Conservation (phyloP, 2,329 filamentous ascomycete species). For the Exophiala sp. region DNA sequence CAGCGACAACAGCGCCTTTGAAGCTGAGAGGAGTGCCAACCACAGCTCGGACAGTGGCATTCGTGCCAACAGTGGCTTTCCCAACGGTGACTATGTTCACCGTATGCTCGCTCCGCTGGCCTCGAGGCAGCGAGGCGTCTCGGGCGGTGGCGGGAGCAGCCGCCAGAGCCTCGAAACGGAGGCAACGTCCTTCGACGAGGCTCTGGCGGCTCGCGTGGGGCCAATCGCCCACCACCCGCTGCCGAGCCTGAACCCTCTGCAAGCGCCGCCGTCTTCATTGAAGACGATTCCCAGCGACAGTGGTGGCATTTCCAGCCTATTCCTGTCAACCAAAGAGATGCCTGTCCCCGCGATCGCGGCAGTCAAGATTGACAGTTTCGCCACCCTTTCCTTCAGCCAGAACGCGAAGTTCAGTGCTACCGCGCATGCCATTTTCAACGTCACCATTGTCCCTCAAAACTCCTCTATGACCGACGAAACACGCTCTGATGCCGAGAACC, state of each 20-base stretch:
- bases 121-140: not conserved
- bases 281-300: no score
- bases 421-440: conserved; percentile 17
- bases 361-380: conserved; percentile 11
- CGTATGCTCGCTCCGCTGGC: not conserved
- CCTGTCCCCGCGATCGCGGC: conserved; percentile 10
- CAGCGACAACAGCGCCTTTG: not conserved
- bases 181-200: conserved; percentile 1
- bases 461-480: conserved; percentile 2
- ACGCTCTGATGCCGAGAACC: not conserved
- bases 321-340: not conserved
- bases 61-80: not conserved
- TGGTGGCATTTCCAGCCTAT: not conserved
- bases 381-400: conserved; percentile 11
- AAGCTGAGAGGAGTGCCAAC: not conserved
- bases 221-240: not conserved
- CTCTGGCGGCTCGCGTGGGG: no score
- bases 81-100: conserved; percentile 3
- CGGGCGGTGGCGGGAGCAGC: not conserved
- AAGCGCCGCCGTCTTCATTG: not conserved
- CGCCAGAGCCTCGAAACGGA: not conserved
- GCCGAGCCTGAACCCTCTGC: conserved; percentile 5
- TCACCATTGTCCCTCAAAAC: conserved; percentile 14
- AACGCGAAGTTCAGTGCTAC: conserved; percentile 9
- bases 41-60: not conserved